Percentiles rank a stretch among this genome's conserved stretches.
Evolutionary conservation across 805 yeast genomes (phyloP).

Genomic region (Kregervanrija delftensis): DNA sequence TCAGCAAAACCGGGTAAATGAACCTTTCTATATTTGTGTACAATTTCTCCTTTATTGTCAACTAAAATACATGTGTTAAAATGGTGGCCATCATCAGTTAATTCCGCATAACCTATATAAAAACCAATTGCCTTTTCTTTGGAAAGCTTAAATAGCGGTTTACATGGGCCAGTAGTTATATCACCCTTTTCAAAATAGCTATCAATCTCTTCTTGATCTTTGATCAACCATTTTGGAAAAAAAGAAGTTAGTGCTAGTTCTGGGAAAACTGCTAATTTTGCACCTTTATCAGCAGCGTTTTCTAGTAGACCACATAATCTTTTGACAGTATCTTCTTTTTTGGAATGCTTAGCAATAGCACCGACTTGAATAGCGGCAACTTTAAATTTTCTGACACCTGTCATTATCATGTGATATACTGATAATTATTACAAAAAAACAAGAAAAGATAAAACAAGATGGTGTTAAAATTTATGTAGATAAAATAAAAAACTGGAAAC

Average conservation of each 20-base stretch:
- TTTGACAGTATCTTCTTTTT: conserved; percentile 24
- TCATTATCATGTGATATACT: no score
- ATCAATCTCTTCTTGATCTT: conserved; percentile 30
- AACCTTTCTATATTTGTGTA: conserved; percentile 31
- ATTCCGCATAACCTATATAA: conserved; percentile 32
- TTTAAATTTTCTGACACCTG: conserved; percentile 4
- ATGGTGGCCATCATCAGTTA: conserved; percentile 32
- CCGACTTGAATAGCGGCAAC: conserved; percentile 31
- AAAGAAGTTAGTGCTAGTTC: conserved; percentile 29
- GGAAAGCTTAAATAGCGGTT: conserved; percentile 33
- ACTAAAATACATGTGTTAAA: conserved; percentile 30
- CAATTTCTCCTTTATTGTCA: conserved; percentile 25
- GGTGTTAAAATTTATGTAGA: no score
- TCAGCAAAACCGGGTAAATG: conserved; percentile 33
- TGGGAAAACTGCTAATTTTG: conserved; percentile 29
- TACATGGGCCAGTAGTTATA: conserved; percentile 20
- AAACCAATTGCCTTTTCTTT: conserved; percentile 24
- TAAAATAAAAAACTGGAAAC: no score
- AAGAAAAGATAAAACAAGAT: no score
- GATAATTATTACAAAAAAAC: no score
- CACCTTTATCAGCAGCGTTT: conserved; percentile 28
- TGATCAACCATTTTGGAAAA: conserved; percentile 32
- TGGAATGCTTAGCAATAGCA: conserved; percentile 27
- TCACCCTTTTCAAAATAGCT: conserved; percentile 32
- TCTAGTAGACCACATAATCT: conserved; percentile 25